These are phyloP conservation scores for Astragalus membranaceus DNA, from an alignment of 306 rosid species.

Conservation along the genomic window DNA sequence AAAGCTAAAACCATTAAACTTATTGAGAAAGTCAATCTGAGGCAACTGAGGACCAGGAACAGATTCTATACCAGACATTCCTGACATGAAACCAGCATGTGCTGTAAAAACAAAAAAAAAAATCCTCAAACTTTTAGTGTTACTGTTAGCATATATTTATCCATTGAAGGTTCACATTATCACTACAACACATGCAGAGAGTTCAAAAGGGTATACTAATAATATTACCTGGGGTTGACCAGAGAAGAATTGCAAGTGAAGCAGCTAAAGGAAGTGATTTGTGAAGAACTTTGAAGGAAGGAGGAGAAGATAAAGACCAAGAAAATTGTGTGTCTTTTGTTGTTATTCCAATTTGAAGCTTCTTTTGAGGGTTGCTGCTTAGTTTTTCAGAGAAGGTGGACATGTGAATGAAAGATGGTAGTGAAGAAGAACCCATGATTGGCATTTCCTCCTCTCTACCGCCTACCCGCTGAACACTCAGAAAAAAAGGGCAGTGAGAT, in stretches of 20 bases:
- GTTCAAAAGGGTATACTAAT: background rate
- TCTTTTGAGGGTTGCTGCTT: slow-evolving; percentile 17
- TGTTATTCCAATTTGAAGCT: slow-evolving; percentile 16
- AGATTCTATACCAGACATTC: slow-evolving; percentile 78
- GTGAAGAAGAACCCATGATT: slow-evolving; percentile 55
- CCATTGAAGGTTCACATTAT: background rate
- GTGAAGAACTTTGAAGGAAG: slow-evolving; percentile 29
- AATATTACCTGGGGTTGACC: slow-evolving; percentile 53
- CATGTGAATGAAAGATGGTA: slow-evolving; percentile 37
- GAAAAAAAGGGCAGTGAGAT: slow-evolving; percentile 10
- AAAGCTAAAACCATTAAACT: slow-evolving; percentile 48
- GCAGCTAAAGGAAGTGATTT: slow-evolving; percentile 70
- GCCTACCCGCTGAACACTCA: background rate
- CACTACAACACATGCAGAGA: background rate
- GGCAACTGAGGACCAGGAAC: slow-evolving; percentile 89
- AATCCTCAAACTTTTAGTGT: background rate
- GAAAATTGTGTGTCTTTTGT: slow-evolving; percentile 11
- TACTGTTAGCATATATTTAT: background rate
- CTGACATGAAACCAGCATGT: slow-evolving; percentile 81
- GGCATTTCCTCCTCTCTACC: slow-evolving; percentile 23
- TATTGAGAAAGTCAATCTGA: slow-evolving; percentile 67
- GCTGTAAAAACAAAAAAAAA: slow-evolving; percentile 33
- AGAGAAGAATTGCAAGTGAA: slow-evolving; percentile 64
- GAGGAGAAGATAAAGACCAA: slow-evolving; percentile 23
- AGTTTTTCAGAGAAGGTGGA: slow-evolving; percentile 18